phyloP scores from a whole-genome alignment of 805 yeast genomes.

The Pichia exigua region DNA sequence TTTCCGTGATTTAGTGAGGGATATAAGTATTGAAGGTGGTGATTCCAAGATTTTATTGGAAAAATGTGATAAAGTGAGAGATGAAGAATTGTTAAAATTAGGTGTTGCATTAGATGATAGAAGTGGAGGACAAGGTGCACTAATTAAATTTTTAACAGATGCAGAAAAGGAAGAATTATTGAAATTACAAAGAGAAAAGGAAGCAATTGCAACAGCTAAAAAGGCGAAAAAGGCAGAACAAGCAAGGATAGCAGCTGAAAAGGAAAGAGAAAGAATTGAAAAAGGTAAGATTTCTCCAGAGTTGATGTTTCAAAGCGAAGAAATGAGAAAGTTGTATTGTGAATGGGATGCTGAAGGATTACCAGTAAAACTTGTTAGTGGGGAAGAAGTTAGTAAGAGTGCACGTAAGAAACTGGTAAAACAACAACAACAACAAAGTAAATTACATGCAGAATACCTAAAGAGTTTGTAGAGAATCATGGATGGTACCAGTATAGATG shows the following conservation, averaged over 20 bases:
- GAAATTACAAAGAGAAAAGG: slow-evolving; percentile 52
- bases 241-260: slow-evolving; percentile 51
- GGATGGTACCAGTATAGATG: too few relatives aligned
- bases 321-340: slow-evolving; percentile 34
- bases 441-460: slow-evolving; percentile 64
- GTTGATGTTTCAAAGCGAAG: slow-evolving; percentile 61
- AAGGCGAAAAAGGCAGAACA: slow-evolving; percentile 46
- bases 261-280: slow-evolving; percentile 53
- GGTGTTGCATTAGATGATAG: slow-evolving; percentile 90
- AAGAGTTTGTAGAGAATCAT: slow-evolving; percentile 12
- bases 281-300: slow-evolving; percentile 64
- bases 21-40: slow-evolving; percentile 55
- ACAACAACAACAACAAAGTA: slow-evolving; percentile 71
- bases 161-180: slow-evolving; percentile 63
- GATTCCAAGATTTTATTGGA: slow-evolving; percentile 48
- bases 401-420: slow-evolving; percentile 75
- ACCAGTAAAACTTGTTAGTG: slow-evolving; percentile 68
- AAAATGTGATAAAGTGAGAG: slow-evolving; percentile 71
- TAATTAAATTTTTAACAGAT: slow-evolving; percentile 69
- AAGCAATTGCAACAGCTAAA: slow-evolving; percentile 33
- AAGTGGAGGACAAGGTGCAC: slow-evolving; percentile 64
- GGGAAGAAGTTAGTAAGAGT: slow-evolving; percentile 82
- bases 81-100: slow-evolving; percentile 58
- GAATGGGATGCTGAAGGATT: slow-evolving; percentile 84
- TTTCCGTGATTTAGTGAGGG: slow-evolving; percentile 79